Percentiles rank a stretch among this genome's conserved stretches.
These are phyloP conservation scores for Euphorbia celastroides DNA, from an alignment of 441 rosid species.

Conservation along the genomic window DNA sequence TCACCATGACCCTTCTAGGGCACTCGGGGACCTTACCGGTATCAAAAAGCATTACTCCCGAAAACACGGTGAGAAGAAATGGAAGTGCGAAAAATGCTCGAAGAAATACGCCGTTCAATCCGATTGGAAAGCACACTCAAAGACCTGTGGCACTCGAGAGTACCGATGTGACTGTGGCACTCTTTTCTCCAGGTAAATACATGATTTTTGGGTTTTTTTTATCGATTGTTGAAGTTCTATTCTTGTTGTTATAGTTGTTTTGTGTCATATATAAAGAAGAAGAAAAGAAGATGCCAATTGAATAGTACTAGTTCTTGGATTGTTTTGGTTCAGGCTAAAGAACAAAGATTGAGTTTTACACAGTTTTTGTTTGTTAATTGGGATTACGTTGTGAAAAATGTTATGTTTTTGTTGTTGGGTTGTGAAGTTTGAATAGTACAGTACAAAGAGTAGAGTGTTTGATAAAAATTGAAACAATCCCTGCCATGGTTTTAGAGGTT, in stretches of 20 bases:
- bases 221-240: neutral
- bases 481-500: no score
- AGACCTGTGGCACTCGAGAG: constrained; percentile 90
- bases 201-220: no score
- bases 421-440: no score
- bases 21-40: constrained; percentile 94
- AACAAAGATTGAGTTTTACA: constrained; percentile 8
- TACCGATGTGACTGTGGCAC: no score
- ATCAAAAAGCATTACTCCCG: constrained; percentile 84
- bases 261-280: neutral
- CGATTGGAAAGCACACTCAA: constrained; percentile 96
- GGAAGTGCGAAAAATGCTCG: no score
- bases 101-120: constrained; percentile 92
- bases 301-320: constrained; percentile 10
- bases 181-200: constrained; percentile 61
- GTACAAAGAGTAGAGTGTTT: no score
- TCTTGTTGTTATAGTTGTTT: neutral
- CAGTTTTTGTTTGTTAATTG: neutral
- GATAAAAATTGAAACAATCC: no score
- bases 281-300: constrained; percentile 5
- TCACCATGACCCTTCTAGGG: constrained; percentile 91
- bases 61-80: constrained; percentile 89
- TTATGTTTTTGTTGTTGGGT: no score
- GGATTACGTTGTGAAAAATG: neutral
- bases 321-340: constrained; percentile 37